These are phyloP conservation scores for Russula brevipes DNA, from an alignment of 768 basidiomycete genomes.

Conservation along the genomic window DNA sequence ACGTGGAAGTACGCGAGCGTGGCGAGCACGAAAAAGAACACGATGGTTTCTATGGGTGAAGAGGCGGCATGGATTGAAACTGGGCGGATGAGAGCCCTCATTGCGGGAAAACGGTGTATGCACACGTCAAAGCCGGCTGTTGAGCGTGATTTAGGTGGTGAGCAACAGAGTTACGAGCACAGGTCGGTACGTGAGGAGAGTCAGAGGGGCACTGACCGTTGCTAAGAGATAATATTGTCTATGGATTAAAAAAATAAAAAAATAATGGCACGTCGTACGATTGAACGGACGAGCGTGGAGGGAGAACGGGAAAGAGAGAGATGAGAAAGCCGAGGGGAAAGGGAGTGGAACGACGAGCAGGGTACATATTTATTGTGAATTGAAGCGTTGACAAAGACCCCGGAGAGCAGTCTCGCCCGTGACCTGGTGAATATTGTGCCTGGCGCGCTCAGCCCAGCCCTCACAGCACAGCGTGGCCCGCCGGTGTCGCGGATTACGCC, in stretches of 20 bases:
- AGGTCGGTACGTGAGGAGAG: neutral
- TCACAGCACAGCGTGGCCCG: neutral
- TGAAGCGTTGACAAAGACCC: conserved; percentile 20
- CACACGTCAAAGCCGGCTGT: neutral
- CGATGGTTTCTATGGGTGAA: conserved; percentile 84
- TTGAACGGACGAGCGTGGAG: conserved; percentile 7
- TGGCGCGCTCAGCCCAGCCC: neutral
- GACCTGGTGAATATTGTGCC: neutral
- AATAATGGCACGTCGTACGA: conserved; percentile 8
- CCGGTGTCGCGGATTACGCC: conserved; percentile 19
- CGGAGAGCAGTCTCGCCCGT: conserved; percentile 5
- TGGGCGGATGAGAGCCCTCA: conserved; percentile 62
- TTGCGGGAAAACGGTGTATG: conserved; percentile 26
- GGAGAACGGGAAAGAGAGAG: neutral
- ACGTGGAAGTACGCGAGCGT: conserved; percentile 96
- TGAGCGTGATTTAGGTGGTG: neutral
- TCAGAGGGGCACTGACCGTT: neutral
- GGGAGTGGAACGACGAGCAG: conserved; percentile 11
- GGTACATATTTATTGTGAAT: conserved; percentile 20
- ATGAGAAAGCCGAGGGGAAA: conserved; percentile 12
- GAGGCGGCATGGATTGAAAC: conserved; percentile 69
- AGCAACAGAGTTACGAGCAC: neutral
- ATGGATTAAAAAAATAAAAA: conserved; percentile 1
- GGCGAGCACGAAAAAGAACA: conserved; percentile 80
- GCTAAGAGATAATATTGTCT: conserved; percentile 4